Base-by-base conservation (phyloP, 2,329 filamentous ascomycete genomes). In the Fusarium kyushuense region DNA sequence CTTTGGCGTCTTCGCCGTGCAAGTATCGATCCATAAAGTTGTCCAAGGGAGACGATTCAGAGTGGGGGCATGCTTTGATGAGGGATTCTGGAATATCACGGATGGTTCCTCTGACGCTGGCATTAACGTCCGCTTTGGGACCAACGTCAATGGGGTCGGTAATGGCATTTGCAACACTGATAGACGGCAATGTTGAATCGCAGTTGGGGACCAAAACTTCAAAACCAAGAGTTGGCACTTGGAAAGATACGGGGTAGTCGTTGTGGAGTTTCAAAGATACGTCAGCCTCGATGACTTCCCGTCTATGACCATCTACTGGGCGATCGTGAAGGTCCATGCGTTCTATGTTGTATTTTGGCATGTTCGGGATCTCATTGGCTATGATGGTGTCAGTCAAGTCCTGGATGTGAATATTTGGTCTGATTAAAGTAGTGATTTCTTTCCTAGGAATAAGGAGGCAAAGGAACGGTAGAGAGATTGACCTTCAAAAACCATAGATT, bases 161-260 rank as follows among this genome's bases (percentile, higher is more conserved):
- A 19, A 84, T 84, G 10, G 92, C 93, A 72, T 92, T 88, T 5
- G 93, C 94, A 56, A 98, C 86, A 67, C 89, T 84, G 72, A 99
- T 96, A 66, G 90, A 89, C 5, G 90, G 86, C 57, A 96, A 89
- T 23, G 87, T 82, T 6, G 86, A 83, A 27, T 86, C 84, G 79
- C 96, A 99, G 65, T 93, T 93, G 42, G 93, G 90, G 8, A 98
- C 90, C 46, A 97, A 83, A 30, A 98, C 88, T 66, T 94, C 90
- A 75, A 98, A 97, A 1, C 88, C 89, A 58, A 98, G 88, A 36
- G 91, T 84, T 14, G 96, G 96, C 21, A 97, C 83, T 23, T 88
- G 86, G 54, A 97, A 82, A 60, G 90, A 86, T 51, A 99, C 78
- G 1, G 94, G 93, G 74, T 93, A 97, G 54, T 89, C 83, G 78